A percentile compares a stretch with the other conserved stretches of the same genome.
These are phyloP conservation scores for Talaromyces ruber DNA, from an alignment of 495 filamentous ascomycete genomes.

Conservation along the genomic window DNA sequence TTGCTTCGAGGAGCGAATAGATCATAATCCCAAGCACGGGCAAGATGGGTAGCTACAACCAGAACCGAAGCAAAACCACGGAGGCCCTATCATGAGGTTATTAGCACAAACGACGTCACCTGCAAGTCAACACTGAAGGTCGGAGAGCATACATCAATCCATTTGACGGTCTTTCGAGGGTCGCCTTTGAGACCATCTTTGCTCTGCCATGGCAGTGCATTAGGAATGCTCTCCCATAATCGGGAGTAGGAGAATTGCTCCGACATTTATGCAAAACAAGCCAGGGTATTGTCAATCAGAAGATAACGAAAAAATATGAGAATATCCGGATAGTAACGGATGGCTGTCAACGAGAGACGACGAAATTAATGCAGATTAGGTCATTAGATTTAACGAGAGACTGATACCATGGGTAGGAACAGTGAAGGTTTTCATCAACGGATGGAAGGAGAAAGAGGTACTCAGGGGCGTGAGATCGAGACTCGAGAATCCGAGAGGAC, in stretches of 20 bases:
- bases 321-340: not conserved
- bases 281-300: not conserved
- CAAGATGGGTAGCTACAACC: slow-evolving; percentile 56
- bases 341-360: not conserved
- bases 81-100: slow-evolving; percentile 38
- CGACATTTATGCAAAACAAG: not conserved
- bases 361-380: not conserved
- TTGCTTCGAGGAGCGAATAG: slow-evolving; percentile 47
- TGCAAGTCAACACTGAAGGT: not conserved
- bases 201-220: slow-evolving; percentile 21
- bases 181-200: slow-evolving; percentile 25
- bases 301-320: not conserved
- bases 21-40: slow-evolving; percentile 48
- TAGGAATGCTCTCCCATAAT: slow-evolving; percentile 16
- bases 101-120: not conserved
- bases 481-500: not conserved
- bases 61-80: slow-evolving; percentile 56
- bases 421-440: not conserved
- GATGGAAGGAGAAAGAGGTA: not conserved
- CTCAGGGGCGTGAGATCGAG: not conserved
- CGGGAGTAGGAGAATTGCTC: slow-evolving; percentile 19
- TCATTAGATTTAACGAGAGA: not conserved
- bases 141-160: slow-evolving; percentile 52
- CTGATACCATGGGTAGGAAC: not conserved
- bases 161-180: slow-evolving; percentile 52